phyloP scores from a whole-genome alignment of 2,329 filamentous ascomycete species.

The Calycina herbarum region DNA sequence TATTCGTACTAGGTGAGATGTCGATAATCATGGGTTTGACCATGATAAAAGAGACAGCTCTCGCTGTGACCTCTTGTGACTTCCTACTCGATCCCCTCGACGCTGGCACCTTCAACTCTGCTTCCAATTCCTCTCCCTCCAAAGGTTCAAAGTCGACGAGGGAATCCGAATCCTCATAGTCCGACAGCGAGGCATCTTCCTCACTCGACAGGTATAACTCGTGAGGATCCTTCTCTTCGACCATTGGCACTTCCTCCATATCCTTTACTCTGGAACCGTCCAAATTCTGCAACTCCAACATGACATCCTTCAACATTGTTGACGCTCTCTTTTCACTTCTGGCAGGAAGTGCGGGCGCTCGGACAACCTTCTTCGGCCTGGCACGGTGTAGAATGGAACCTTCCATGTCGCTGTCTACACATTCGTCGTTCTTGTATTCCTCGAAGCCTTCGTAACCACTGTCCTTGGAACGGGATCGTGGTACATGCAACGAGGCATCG shows the following conservation, averaged over 20 bases:
- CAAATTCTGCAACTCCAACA: slow-evolving; percentile 33
- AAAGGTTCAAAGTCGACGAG: slow-evolving; percentile 43
- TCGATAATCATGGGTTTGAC: slow-evolving; percentile 54
- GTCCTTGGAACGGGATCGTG: slow-evolving; percentile 17
- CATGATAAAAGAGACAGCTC: slow-evolving; percentile 59
- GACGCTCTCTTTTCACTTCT: slow-evolving; percentile 32
- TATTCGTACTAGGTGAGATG: slow-evolving; percentile 19
- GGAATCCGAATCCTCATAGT: slow-evolving; percentile 54
- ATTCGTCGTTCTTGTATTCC: slow-evolving; percentile 28
- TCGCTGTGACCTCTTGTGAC: slow-evolving; percentile 55
- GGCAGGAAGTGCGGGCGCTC: slow-evolving; percentile 29
- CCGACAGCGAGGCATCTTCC: slow-evolving; percentile 63
- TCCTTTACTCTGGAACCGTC: slow-evolving; percentile 24
- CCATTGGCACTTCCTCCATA: slow-evolving; percentile 19
- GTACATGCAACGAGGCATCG: slow-evolving; percentile 15
- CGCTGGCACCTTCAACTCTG: slow-evolving; percentile 35
- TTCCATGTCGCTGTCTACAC: slow-evolving; percentile 34
- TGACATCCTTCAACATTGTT: slow-evolving; percentile 29
- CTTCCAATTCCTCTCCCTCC: slow-evolving; percentile 35
- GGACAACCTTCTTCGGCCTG: slow-evolving; percentile 26
- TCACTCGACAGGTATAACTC: slow-evolving; percentile 65
- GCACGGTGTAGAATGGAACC: slow-evolving; percentile 28
- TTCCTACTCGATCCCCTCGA: slow-evolving; percentile 28
- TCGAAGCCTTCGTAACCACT: slow-evolving; percentile 28
- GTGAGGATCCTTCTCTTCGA: slow-evolving; percentile 45